Evolutionary conservation across 75 land plant genomes (phyloP).

Genomic region (Cunninghamia lanceolata): DNA sequence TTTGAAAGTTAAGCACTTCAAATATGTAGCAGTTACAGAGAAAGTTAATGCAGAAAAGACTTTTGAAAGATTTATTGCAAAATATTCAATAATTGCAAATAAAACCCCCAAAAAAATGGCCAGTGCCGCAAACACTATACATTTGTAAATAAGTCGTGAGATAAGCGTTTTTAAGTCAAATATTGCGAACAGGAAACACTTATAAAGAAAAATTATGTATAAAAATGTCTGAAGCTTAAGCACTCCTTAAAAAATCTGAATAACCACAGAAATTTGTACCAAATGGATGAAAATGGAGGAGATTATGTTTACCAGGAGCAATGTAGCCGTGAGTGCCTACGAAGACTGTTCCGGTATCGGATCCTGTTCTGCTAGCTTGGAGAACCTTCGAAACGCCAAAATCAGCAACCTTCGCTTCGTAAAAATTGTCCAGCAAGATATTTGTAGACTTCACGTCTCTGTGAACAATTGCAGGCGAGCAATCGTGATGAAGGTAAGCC

Average conservation of each 20-base stretch:
- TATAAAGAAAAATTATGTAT: too few species aligned
- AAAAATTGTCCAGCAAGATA: constrained; percentile 72
- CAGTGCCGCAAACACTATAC: too few species aligned
- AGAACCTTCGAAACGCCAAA: constrained; percentile 76
- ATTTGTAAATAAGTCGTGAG: too few species aligned
- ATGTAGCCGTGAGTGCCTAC: constrained; percentile 91
- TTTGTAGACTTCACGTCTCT: constrained; percentile 86
- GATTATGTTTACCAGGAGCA: constrained; percentile 68
- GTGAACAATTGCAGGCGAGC: constrained; percentile 76
- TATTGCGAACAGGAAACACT: too few species aligned
- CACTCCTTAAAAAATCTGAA: neutral
- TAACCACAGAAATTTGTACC: neutral
- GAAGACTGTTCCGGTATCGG: constrained; percentile 34
- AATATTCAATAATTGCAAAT: too few species aligned
- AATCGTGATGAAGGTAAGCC: constrained; percentile 85
- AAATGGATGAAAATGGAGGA: neutral
- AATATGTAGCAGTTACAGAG: too few species aligned
- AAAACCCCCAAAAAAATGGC: too few species aligned
- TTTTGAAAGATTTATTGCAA: too few species aligned
- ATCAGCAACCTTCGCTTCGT: constrained; percentile 88
- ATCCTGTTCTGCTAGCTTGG: neutral
- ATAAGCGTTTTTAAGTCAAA: too few species aligned
- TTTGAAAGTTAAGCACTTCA: neutral
- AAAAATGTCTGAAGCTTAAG: too few species aligned
- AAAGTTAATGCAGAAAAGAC: too few species aligned